Conservation (phyloP, 2,329 filamentous ascomycete species). For the Zasmidium citrigriseum region DNA sequence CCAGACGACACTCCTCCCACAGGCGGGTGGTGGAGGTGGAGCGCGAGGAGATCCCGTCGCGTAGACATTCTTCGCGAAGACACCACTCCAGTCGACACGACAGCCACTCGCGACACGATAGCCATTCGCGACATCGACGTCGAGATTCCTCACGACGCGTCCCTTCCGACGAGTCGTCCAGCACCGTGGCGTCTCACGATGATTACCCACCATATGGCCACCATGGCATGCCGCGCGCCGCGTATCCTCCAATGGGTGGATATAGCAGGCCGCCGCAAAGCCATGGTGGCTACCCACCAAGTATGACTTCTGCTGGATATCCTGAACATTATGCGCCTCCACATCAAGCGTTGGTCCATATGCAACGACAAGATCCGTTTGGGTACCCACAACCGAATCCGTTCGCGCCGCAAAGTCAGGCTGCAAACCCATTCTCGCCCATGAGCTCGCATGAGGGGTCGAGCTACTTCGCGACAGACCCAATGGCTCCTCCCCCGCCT, state of each 20-base stretch:
- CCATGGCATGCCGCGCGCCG: conserved; percentile 37
- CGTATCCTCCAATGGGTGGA: conserved; percentile 29
- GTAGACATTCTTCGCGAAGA: conserved; percentile 26
- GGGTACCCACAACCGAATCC: conserved; percentile 41
- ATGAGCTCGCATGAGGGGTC: conserved; percentile 24
- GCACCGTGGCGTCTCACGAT: conserved; percentile 46
- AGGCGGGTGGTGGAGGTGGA: conserved; percentile 23
- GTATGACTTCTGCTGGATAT: conserved; percentile 26
- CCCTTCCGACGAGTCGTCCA: conserved; percentile 39
- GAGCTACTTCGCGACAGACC: conserved; percentile 41
- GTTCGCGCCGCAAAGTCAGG: conserved; percentile 35
- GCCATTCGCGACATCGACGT: conserved; percentile 22
- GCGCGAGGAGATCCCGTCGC: conserved; percentile 23
- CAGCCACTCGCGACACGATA: conserved; percentile 26
- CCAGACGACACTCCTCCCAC: conserved; percentile 42
- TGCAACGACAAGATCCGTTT: conserved; percentile 38
- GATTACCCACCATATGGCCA: conserved; percentile 46
- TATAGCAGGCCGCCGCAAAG: conserved; percentile 32
- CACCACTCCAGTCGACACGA: conserved; percentile 27
- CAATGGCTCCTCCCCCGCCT: conserved; percentile 22
- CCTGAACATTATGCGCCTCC: conserved; percentile 26
- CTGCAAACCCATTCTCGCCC: conserved; percentile 34
- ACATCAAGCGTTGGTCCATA: conserved; percentile 30
- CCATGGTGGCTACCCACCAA: conserved; percentile 38
- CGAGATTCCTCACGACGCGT: conserved; percentile 28